These are phyloP conservation scores for Phytophthora meadii DNA, from an alignment of 352 stramenopile species.

Conservation along the genomic window DNA sequence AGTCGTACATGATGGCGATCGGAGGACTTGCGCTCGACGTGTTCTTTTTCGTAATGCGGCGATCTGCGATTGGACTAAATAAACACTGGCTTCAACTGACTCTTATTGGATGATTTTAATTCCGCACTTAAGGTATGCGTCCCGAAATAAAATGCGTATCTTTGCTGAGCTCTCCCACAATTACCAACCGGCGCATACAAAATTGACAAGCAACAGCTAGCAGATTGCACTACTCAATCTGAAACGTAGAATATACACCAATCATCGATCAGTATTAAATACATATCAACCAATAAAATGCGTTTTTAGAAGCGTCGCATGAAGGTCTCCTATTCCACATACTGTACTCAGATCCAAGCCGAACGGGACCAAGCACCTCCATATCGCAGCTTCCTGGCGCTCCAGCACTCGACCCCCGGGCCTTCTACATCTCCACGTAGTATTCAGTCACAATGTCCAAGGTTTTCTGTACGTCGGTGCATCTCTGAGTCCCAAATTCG, in stretches of 20 bases:
- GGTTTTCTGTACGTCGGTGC: constrained; percentile 39
- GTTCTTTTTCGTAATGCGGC: constrained; percentile 13
- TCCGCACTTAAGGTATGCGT: not conserved
- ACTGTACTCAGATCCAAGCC: constrained; percentile 32
- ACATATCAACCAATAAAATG: constrained; percentile 15
- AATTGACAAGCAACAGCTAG: constrained; percentile 2
- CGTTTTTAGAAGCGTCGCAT: constrained; percentile 18
- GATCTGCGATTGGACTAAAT: constrained; percentile 10
- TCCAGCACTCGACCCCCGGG: constrained; percentile 12
- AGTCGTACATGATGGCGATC: constrained; percentile 76
- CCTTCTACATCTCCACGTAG: not conserved
- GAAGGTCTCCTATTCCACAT: constrained; percentile 36
- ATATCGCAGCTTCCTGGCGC: constrained; percentile 22
- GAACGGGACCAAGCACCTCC: constrained; percentile 5
- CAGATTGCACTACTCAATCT: constrained; percentile 2
- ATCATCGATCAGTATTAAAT: not conserved
- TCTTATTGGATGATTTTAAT: constrained; percentile 29
- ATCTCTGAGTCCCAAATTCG: not conserved
- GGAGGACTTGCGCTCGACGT: not conserved
- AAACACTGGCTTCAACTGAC: constrained; percentile 24
- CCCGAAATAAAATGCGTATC: constrained; percentile 15
- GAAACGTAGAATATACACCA: constrained; percentile 4
- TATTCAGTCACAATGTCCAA: constrained; percentile 38
- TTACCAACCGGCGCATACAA: not conserved
- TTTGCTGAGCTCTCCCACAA: constrained; percentile 21